Conservation (phyloP, 202 grass and related monocot species). For the Schoenoplectus triqueter region DNA sequence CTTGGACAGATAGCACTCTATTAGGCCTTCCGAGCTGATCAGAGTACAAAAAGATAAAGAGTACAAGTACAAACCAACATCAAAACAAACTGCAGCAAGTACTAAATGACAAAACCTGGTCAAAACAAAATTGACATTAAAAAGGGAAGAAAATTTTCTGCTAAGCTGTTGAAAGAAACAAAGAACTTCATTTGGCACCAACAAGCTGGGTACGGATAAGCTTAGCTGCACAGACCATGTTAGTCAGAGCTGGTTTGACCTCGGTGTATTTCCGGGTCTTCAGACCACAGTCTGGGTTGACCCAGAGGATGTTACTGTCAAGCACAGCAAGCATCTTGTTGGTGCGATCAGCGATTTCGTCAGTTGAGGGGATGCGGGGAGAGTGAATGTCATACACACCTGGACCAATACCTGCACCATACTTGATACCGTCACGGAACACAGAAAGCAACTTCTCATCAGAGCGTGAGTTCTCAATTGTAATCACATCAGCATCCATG, state of each 20-base stretch:
- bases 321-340: slow-evolving; percentile 96
- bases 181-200: slow-evolving; percentile 48
- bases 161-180: neutral
- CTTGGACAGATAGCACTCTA: slow-evolving; percentile 25
- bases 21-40: slow-evolving; percentile 37
- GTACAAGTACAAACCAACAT: slow-evolving; percentile 20
- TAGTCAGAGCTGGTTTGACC: slow-evolving; percentile 83
- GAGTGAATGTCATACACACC: slow-evolving; percentile 98
- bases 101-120: neutral
- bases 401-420: slow-evolving; percentile 78
- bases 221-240: slow-evolving; percentile 86
- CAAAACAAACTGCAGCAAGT: slow-evolving; percentile 31
- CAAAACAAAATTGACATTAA: slow-evolving; percentile 19
- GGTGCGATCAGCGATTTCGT: slow-evolving; percentile 81
- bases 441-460: slow-evolving; percentile 93
- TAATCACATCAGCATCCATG: slow-evolving; percentile 96
- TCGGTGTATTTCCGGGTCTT: slow-evolving; percentile 91
- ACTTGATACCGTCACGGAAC: slow-evolving; percentile 84
- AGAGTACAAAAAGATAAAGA: slow-evolving; percentile 33
- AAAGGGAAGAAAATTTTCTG: slow-evolving; percentile 10
- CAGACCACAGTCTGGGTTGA: slow-evolving; percentile 92
- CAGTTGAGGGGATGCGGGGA: slow-evolving; percentile 72
- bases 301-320: slow-evolving; percentile 94
- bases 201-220: slow-evolving; percentile 72
- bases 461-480: slow-evolving; percentile 88